A percentile compares a stretch with the other conserved stretches of the same genome.
Conservation (phyloP, 1,139 yeast genomes). For the Scheffersomyces illinoinensis region DNA sequence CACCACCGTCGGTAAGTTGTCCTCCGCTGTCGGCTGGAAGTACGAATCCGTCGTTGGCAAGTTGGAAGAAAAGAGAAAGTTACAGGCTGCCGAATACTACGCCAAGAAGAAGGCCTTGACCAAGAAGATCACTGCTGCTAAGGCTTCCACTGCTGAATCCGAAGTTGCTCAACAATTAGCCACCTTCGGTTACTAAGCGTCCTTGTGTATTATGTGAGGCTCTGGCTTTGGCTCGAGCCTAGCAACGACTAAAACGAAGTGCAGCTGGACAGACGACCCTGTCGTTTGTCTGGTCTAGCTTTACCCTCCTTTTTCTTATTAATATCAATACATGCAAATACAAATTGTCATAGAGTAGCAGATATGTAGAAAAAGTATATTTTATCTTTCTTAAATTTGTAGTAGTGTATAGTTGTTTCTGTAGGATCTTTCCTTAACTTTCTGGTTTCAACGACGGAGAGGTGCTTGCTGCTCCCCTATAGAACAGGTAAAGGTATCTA, state of each 20-base stretch:
- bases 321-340: neutral
- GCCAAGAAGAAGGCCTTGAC: conserved; percentile 97
- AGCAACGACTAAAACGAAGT: neutral
- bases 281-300: neutral
- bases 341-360: neutral
- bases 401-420: neutral
- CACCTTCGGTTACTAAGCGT: conserved; percentile 71
- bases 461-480: neutral
- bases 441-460: neutral
- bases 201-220: neutral
- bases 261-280: neutral
- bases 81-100: conserved; percentile 98
- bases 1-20: conserved; percentile 97
- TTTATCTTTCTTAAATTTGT: too few relatives aligned
- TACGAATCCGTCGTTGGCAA: conserved; percentile 97
- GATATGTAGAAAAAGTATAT: neutral
- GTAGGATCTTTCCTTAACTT: too few relatives aligned
- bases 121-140: conserved; percentile 88
- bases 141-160: conserved; percentile 74
- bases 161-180: conserved; percentile 77
- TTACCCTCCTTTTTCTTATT: neutral
- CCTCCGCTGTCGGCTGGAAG: conserved; percentile 99
- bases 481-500: too few relatives aligned
- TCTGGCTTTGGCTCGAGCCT: neutral
- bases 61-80: conserved; percentile 99